Base-by-base conservation (phyloP, 768 basidiomycete species). In the Xerocomus spinulosus region DNA sequence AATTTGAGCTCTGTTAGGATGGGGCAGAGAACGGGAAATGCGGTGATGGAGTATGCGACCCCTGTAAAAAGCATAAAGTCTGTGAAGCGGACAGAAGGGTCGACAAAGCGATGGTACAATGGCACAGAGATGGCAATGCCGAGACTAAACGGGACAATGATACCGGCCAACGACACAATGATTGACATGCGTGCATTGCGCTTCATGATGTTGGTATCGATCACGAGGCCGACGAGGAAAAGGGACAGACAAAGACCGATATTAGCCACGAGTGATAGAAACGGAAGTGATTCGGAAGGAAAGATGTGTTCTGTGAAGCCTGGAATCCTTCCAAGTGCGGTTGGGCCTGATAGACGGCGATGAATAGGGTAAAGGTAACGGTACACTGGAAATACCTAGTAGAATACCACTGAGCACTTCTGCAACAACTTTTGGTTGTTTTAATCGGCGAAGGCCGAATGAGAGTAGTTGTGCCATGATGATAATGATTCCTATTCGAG, bases 51-150 rank as follows among this genome's bases (percentile, higher is more conserved):
- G 69, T 83, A 92, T 0, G 92, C 91, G 18, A 94, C 90, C 14
- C 91, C 92, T 12, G 87, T 82, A 67, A 98, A 97, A 33, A 98
- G 81, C 79, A 96, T 82, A 68, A 98, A 97, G 64, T 95, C 76
- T 0, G 89, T 84, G 66, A 92, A 94, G 43, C 81, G 74, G 42
- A 84, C 75, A 37, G 67, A 71, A 2, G 69, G 66, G 58, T 84
- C 77, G 54, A 90, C 78, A 67, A 94, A 96, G 18, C 41, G 52
- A 34, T 51, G 46, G 42, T 58, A 66, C 30, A 64, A 13, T 0
- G 83, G 88, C 2, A 91, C 76, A 0, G 81, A 76, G 34, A 85
- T 69, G 0, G 74, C 86, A 0, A 84, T 78, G 0, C 95, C 95
- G 3, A 97, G 68, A 1, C 79, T 90, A 55, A 97, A 97, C 0